Evolutionary conservation across 2,329 filamentous ascomycete genomes (phyloP).

Genomic region (Fusarium neocosmosporiellum): DNA sequence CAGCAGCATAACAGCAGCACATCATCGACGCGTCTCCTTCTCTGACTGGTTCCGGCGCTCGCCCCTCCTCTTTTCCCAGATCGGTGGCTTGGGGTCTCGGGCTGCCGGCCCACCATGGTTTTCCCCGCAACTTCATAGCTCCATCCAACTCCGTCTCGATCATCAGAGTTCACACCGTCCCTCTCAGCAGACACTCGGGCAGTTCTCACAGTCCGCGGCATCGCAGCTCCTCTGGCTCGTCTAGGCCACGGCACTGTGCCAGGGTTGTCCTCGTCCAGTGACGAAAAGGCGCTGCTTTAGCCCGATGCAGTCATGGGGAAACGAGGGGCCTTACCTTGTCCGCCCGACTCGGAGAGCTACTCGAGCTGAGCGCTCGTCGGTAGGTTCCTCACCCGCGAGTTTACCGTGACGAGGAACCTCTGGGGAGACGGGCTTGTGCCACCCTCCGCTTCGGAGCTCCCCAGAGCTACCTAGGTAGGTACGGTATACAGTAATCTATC

Average conservation of each 20-base stretch:
- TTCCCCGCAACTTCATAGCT: conserved; percentile 42
- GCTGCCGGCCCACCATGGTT: conserved; percentile 33
- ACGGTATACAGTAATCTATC: neutral
- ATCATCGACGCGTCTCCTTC: conserved; percentile 2
- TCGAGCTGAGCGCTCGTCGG: conserved; percentile 8
- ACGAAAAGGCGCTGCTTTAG: conserved; percentile 37
- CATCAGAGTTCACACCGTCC: conserved; percentile 45
- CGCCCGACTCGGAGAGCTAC: conserved; percentile 22
- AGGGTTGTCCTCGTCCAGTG: conserved; percentile 25
- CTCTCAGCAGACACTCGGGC: conserved; percentile 26
- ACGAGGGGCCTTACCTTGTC: conserved; percentile 3
- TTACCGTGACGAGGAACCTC: conserved; percentile 39
- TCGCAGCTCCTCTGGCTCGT: neutral
- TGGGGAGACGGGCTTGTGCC: conserved; percentile 32
- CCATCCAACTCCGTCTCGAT: conserved; percentile 44
- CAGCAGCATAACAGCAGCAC: conserved; percentile 20
- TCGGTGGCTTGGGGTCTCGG: conserved; percentile 38
- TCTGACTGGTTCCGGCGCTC: conserved; percentile 32
- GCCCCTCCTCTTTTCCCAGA: conserved; percentile 25
- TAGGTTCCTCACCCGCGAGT: conserved; percentile 42
- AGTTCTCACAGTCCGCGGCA: conserved; percentile 37
- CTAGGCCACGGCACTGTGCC: conserved; percentile 26
- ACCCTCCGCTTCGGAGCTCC: conserved; percentile 40
- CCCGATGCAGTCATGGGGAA: conserved; percentile 33
- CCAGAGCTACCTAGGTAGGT: conserved; percentile 13